These are phyloP conservation scores for Talaromyces sp. DNA, from an alignment of 2,329 filamentous ascomycete genomes.

Conservation along the genomic window DNA sequence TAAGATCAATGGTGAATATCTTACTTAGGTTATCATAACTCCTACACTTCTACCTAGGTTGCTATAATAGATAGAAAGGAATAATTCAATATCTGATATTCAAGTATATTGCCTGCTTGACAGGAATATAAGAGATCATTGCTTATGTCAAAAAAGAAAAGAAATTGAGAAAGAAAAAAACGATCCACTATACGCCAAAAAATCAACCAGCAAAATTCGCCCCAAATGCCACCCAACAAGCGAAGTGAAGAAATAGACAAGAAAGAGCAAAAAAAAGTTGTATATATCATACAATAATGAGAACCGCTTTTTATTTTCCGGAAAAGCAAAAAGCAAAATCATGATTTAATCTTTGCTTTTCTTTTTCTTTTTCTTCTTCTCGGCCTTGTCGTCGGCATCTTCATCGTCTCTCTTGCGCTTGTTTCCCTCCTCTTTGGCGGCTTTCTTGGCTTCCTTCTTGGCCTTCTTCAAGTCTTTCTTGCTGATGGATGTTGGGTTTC, in stretches of 20 bases:
- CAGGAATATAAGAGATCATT: neutral
- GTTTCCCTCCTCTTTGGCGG: slow-evolving; percentile 53
- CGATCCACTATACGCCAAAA: slow-evolving; percentile 13
- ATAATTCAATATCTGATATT: slow-evolving; percentile 3
- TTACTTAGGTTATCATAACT: too few species aligned
- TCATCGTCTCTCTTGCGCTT: slow-evolving; percentile 62
- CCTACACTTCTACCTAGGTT: neutral
- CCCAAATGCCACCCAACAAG: slow-evolving; percentile 30
- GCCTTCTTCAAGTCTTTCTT: slow-evolving; percentile 74
- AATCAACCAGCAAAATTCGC: slow-evolving; percentile 18
- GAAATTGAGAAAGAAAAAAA: slow-evolving; percentile 5
- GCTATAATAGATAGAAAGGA: too few species aligned
- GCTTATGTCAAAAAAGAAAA: slow-evolving; percentile 12
- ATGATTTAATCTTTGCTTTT: slow-evolving; percentile 50
- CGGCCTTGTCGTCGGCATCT: slow-evolving; percentile 52
- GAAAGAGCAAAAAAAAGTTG: slow-evolving; percentile 28
- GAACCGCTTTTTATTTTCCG: slow-evolving; percentile 20
- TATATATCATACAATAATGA: slow-evolving; percentile 42
- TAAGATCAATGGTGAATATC: neutral
- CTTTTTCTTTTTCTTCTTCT: slow-evolving; percentile 51
- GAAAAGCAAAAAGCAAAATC: slow-evolving; percentile 10
- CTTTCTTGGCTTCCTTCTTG: slow-evolving; percentile 59
- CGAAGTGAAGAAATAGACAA: slow-evolving; percentile 26
- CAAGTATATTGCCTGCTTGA: neutral
- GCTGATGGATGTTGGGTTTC: slow-evolving; percentile 62